Evolutionary conservation across 495 filamentous ascomycete genomes (phyloP).

Genomic region (Aspergillus avenaceus): DNA sequence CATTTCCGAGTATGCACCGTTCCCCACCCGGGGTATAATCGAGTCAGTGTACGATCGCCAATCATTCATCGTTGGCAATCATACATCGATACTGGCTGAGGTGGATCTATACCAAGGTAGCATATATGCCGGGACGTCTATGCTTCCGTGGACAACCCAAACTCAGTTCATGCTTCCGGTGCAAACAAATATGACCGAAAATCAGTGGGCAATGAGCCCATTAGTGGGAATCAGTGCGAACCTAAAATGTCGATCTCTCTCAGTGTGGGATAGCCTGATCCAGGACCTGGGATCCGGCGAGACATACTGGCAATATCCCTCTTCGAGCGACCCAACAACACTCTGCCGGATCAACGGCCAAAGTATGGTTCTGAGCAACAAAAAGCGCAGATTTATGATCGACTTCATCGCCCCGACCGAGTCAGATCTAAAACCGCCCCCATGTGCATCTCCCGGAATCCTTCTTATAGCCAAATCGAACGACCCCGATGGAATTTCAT

Average conservation of each 20-base stretch:
- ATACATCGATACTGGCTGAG: constrained; percentile 1
- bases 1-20: background rate
- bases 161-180: constrained; percentile 3
- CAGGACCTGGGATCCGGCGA: background rate
- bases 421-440: background rate
- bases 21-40: background rate
- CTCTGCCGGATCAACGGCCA: background rate
- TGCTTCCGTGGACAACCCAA: constrained; percentile 5
- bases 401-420: background rate
- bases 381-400: background rate
- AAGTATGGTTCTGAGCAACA: background rate
- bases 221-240: background rate
- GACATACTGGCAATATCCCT: background rate
- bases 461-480: background rate
- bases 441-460: background rate
- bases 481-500: background rate
- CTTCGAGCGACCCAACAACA: background rate
- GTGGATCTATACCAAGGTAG: background rate
- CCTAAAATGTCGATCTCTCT: background rate
- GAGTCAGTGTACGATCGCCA: background rate
- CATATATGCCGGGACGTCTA: constrained; percentile 1
- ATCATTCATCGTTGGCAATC: background rate
- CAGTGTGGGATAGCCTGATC: background rate
- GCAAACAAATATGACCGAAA: background rate
- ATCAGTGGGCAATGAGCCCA: background rate